Base-by-base conservation (phyloP, 441 rosid species). In the Brassica balearica region DNA sequence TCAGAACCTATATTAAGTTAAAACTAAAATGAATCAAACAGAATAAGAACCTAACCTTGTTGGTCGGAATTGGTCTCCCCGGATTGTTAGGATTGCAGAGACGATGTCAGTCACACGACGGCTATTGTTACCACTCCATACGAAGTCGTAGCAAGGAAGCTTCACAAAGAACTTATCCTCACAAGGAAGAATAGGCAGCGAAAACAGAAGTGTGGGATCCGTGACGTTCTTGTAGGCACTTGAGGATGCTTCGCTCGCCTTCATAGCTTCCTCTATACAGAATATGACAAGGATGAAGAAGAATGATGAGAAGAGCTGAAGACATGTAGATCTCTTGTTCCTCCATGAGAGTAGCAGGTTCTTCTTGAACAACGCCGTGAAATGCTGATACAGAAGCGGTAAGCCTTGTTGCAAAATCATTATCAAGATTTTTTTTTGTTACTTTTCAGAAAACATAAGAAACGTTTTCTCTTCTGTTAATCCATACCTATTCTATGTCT, bases 61-160 rank as follows among this genome's bases (percentile, higher is more conserved):
- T 64, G 15, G 34, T 48, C 3, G 92, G 91, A 72, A 95, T 93
- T 25, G 81, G 77, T 67, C 99, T 77, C 17, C 89, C 89, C 0
- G 97, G 99, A 73, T 95, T 95, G 9, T 93, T 93, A 2, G 56
- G 58, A 95, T 91, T 14, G 85, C 83, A 59, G 46, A 58, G 10
- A 86, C 96, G 15, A 95, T 84, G 8, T 34, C 56, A 29, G 5
- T 46, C 5, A 90, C 53, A 0, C 68, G 74, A 17, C 20, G 68
- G 60, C 95, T 93, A 3, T 67, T 83, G 62, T 90, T 93, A 4
- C 99, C 99, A 78, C 97, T 95, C 98, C 98, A 95, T 0, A 91
- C 77, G 73, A 95, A 95, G 87, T 95, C 99, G 64, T 74, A 87
- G 71, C 99, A 95, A 3, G 95, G 95, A 43, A 36, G 71, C 69